phyloP scores from a whole-genome alignment of 2,329 filamentous ascomycete species.

The Plenodomus biglobosus region DNA sequence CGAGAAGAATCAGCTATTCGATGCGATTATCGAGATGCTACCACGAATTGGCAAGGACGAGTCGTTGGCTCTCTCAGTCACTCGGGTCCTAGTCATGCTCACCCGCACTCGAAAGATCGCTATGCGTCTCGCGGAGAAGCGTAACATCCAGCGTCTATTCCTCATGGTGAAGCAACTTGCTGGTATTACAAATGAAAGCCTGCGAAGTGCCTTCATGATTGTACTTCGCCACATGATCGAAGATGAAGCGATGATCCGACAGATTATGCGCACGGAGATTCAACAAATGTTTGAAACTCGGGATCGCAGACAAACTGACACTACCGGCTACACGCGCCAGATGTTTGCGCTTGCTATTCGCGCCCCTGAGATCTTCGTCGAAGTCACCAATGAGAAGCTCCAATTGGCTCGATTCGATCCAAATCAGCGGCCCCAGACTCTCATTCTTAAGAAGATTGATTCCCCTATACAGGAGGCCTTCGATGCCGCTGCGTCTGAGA shows the following conservation, averaged over 20 bases:
- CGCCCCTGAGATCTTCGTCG: conserved; percentile 80
- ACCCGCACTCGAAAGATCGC: conserved; percentile 79
- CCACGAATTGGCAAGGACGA: conserved; percentile 87
- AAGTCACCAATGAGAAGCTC: conserved; percentile 82
- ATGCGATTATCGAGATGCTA: conserved; percentile 77
- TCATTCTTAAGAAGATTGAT: conserved; percentile 56
- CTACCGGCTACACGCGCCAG: conserved; percentile 70
- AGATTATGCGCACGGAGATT: conserved; percentile 91
- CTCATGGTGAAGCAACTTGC: conserved; percentile 93
- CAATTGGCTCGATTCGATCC: conserved; percentile 68
- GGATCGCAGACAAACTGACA: conserved; percentile 60
- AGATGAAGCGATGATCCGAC: conserved; percentile 85
- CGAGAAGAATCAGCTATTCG: conserved; percentile 71
- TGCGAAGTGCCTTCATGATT: conserved; percentile 77
- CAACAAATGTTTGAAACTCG: conserved; percentile 68
- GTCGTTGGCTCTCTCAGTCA: conserved; percentile 76
- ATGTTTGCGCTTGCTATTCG: conserved; percentile 80
- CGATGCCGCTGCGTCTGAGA: conserved; percentile 20
- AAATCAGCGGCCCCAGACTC: conserved; percentile 55
- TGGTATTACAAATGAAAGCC: conserved; percentile 71
- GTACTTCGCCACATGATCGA: conserved; percentile 91
- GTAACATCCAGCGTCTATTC: conserved; percentile 85
- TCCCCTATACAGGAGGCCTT: conserved; percentile 18
- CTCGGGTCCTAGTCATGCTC: conserved; percentile 82
- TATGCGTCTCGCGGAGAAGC: conserved; percentile 76